Conservation (phyloP, 495 filamentous ascomycete genomes). For the Aspergillus diversus region DNA sequence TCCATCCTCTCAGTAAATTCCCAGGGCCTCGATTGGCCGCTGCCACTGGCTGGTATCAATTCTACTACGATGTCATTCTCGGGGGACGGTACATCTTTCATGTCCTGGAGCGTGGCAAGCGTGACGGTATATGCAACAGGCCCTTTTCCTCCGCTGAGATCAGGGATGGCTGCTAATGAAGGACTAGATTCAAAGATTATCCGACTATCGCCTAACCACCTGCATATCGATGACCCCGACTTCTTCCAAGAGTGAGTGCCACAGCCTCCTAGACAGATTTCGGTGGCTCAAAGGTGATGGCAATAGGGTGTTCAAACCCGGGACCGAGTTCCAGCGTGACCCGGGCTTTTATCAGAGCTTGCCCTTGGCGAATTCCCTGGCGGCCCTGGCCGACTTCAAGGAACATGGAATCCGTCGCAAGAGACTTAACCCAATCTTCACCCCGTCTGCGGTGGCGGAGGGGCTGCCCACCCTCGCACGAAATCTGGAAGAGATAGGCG, state of each 20-base stretch:
- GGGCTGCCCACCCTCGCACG: background rate
- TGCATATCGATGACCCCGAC: constrained; percentile 3
- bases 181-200: constrained; percentile 5
- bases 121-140: background rate
- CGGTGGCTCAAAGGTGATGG: background rate
- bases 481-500: constrained; percentile 1
- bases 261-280: background rate
- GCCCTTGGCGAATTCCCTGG: background rate
- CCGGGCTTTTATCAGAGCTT: background rate
- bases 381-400: constrained; percentile 4
- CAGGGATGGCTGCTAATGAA: background rate
- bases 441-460: background rate
- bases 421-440: background rate
- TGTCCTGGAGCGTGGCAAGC: background rate
- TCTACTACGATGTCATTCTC: constrained; percentile 47
- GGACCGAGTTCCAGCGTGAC: constrained; percentile 5
- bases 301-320: constrained; percentile 6
- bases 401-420: background rate
- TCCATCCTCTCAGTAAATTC: constrained; percentile 51
- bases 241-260: constrained; percentile 1
- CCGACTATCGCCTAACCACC: constrained; percentile 1
- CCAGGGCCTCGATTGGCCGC: constrained; percentile 51
- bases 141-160: background rate
- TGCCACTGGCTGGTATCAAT: constrained; percentile 49
- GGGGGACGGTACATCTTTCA: constrained; percentile 8